Base-by-base conservation (phyloP, 306 rosid genomes). In the Vigna hirtella region DNA sequence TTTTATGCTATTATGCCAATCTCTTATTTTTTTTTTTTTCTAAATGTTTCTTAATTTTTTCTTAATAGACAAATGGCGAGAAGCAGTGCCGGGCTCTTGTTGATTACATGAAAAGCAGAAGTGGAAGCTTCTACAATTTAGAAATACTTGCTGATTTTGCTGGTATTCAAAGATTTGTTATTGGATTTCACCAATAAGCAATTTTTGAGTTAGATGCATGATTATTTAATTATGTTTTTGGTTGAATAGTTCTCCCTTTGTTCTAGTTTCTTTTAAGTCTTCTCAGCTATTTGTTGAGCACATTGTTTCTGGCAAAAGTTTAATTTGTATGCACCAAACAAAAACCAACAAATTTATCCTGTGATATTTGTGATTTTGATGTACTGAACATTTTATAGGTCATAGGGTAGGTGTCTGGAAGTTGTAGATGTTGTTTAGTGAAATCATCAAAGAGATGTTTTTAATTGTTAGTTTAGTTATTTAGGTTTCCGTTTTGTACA, bases 61-160 rank as follows among this genome's bases (percentile, higher is more conserved):
- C 28, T 72, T 13, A 64, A 79, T 88, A 95, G 99, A 93, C 98
- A 47, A 91, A 95, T 73, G 99, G 97, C 2, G 91, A 95, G 87
- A 68, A 76, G 84, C 99, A 93, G 73, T 89, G 97, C 84, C 84
- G 77, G 78, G 75, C 73, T 80, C 94, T 93, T 24, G 88, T 84
- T 20, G 84, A 89, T 64, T 87, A 88, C 86, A 79, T 95, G 89
- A 85, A 82, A 90, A 87, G 79, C 34, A 83, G 49, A 57, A 80
- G 82, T 78, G 86, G 78, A 71, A 82, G 87, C 81, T 91, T 95
- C 70, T 79, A 83, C 63, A 72, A 82, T 76, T 64, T 88, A 79
- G 89, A 86, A 32, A 78, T 91, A 7, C 86, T 81, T 68, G 57
- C 94, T 9, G 97, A 95, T 84, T 87, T 89, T 79, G 88, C 91